These are phyloP conservation scores for Avena insularis DNA, from an alignment of 176 grass and related monocot genomes.

Conservation along the genomic window DNA sequence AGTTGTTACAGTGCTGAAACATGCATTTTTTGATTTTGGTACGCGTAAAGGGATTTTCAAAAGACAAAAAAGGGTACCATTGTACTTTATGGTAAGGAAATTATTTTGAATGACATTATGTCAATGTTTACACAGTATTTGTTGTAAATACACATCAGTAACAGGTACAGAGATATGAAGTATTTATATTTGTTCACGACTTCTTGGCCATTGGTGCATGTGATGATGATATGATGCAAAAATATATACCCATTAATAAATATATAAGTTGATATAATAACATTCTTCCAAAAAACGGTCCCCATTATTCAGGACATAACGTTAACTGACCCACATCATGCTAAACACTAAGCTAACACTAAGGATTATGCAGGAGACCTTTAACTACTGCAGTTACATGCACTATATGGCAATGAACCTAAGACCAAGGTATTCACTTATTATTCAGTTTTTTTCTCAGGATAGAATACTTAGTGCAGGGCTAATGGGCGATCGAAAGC, in stretches of 20 bases:
- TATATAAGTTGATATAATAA: constrained; percentile 23
- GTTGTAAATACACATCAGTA: constrained; percentile 6
- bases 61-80: background rate
- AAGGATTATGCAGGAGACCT: constrained; percentile 6
- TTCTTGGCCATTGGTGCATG: background rate
- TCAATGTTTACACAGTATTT: background rate
- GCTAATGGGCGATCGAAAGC: background rate
- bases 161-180: background rate
- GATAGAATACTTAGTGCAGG: background rate
- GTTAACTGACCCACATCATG: background rate
- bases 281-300: background rate
- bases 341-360: background rate
- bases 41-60: constrained; percentile 9
- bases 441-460: constrained; percentile 6
- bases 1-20: constrained; percentile 24
- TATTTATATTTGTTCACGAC: background rate
- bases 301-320: constrained; percentile 13
- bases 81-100: constrained; percentile 18
- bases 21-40: constrained; percentile 23
- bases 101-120: background rate
- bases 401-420: background rate
- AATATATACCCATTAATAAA: constrained; percentile 5
- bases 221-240: background rate
- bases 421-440: background rate
- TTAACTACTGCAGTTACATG: constrained; percentile 6